Evolutionary conservation across 2,329 filamentous ascomycete species (phyloP), one percentile per base, ranked within the genome.

Genomic region (Botrytis aclada): DNA sequence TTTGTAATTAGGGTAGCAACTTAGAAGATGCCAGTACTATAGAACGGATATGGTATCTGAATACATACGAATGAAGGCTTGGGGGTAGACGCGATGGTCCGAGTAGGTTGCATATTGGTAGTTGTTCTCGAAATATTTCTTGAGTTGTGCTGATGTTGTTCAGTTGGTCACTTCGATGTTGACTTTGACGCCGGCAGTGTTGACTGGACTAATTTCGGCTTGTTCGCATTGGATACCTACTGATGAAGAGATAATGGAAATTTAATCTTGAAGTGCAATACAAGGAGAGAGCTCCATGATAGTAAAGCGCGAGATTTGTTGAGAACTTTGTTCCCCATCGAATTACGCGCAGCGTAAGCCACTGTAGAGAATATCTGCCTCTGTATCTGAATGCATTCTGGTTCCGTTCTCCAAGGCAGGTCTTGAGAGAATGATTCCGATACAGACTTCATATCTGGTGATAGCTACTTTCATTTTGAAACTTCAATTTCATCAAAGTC

Each of bases 401-500:
- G 63, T 66, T 70, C 20, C 73, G 70, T 60, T 72, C 69, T 56
- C 72, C 70, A 8, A 79, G 25, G 62, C 66, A 79, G 25, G 62
- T 69, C 70, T 73, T 72, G 4, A 47, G 73, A 77, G 29, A 76
- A 58, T 63, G 75, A 75, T 51, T 78, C 74, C 16, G 47, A 22
- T 69, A 72, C 22, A 37, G 47, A 4, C 70, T 62, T 47, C 73
- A 78, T 79, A 73, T 77, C 76, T 41, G 75, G 76, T n/a, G 71
- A 74, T 20, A 79, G 73, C 77, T 75, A 78, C 54, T 77, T 25
- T 70, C 51, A 70, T 73, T 65, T 77, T 39, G 74, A 66, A 58
- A 74, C 74, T 70, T 75, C 76, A 64, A 63, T 60, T 3, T 76
- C 77, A 63, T 75, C 76, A 37, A 78, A 66, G 72, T 79, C 75